phyloP scores from a whole-genome alignment of 2,329 filamentous ascomycete species.

The Ramularia endophylla region DNA sequence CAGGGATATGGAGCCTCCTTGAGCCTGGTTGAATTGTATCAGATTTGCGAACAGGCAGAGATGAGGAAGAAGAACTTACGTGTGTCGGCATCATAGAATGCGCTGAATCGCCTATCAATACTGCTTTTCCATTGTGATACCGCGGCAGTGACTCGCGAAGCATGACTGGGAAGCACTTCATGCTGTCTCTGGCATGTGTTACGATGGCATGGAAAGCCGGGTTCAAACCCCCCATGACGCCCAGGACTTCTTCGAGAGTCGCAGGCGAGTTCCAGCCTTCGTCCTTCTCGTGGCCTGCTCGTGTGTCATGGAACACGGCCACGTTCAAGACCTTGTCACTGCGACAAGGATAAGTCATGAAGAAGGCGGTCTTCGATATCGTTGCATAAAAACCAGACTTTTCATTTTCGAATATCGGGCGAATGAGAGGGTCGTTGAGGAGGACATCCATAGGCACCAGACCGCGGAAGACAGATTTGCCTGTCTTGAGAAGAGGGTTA shows the following conservation, averaged over 20 bases:
- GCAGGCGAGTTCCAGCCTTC: constrained; percentile 14
- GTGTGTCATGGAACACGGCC: constrained; percentile 12
- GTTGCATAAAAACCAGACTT: constrained; percentile 8
- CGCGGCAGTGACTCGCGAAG: constrained; percentile 5
- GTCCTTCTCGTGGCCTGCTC: constrained; percentile 10
- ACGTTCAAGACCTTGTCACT: constrained; percentile 13
- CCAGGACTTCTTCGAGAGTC: constrained; percentile 8
- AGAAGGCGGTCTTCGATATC: constrained; percentile 3
- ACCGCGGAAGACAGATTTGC: constrained; percentile 12
- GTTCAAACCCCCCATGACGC: constrained; percentile 7
- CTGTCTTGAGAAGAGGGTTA: constrained; percentile 4
- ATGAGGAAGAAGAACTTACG: no score
- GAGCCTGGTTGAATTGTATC: not conserved
- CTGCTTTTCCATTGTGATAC: constrained; percentile 5
- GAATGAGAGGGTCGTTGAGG: constrained; percentile 6
- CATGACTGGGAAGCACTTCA: constrained; percentile 12
- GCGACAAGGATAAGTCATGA: constrained; percentile 12
- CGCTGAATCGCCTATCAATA: constrained; percentile 9
- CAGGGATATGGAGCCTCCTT: constrained; percentile 5
- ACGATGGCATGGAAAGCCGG: constrained; percentile 9
- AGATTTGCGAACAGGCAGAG: no score
- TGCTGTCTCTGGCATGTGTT: constrained; percentile 6
- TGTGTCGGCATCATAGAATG: constrained; percentile 8
- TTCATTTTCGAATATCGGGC: constrained; percentile 8
- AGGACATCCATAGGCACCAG: constrained; percentile 10